phyloP scores from a whole-genome alignment of 371 early-diverging fungal genomes.

The Capillidium heterosporum region DNA sequence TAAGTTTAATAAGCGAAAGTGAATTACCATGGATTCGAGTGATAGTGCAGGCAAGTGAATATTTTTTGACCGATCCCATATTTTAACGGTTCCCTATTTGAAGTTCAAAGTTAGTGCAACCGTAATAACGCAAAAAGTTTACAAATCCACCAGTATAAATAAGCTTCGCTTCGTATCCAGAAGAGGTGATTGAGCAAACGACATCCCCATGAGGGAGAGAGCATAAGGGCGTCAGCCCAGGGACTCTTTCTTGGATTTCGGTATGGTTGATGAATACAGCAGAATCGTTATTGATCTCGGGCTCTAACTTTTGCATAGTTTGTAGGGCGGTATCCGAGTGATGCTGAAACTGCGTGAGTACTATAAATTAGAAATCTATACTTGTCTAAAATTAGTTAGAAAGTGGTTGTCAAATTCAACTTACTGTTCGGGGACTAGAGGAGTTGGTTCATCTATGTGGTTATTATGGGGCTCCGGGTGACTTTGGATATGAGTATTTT shows the following conservation, averaged over 20 bases:
- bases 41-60: neutral
- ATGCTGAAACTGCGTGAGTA: neutral
- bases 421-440: no score
- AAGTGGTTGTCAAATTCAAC: neutral
- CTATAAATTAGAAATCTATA: neutral
- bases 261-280: neutral
- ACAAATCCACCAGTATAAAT: constrained; percentile 7
- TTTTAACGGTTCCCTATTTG: constrained; percentile 2
- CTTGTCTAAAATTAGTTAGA: neutral
- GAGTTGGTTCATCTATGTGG: no score
- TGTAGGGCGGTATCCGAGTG: neutral
- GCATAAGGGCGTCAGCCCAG: neutral
- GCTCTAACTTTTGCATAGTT: no score
- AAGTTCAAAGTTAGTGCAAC: neutral
- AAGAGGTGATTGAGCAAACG: constrained; percentile 1
- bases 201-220: constrained; percentile 3
- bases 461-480: no score
- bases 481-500: no score
- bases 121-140: neutral
- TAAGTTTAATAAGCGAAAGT: neutral
- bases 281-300: neutral
- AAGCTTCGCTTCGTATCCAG: neutral
- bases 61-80: constrained; percentile 3
- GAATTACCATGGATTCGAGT: constrained; percentile 3
- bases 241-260: neutral